These are phyloP conservation scores for Chrysanthemum lavandulifolium DNA, from an alignment of 129 eudicot species.

Conservation along the genomic window DNA sequence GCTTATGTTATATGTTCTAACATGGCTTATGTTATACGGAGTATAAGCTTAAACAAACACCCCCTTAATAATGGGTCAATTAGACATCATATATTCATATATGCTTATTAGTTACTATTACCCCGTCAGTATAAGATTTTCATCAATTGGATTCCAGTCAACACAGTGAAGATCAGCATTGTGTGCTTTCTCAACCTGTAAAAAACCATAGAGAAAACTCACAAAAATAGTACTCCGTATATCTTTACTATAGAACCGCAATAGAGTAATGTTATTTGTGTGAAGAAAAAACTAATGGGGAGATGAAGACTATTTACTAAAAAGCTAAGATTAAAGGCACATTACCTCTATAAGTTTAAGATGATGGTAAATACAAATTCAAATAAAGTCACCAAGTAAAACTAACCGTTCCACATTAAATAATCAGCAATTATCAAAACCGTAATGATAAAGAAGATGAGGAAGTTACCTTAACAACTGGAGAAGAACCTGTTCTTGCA, in stretches of 20 bases:
- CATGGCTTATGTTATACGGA: no score
- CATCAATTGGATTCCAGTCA: constrained; percentile 89
- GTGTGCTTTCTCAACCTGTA: constrained; percentile 94
- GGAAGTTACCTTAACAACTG: no score
- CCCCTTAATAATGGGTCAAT: background rate
- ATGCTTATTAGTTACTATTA: constrained; percentile 18
- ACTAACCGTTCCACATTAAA: no score
- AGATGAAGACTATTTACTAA: background rate
- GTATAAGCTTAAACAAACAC: no score
- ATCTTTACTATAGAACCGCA: constrained; percentile 4
- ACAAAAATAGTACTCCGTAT: background rate
- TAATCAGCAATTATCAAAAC: no score
- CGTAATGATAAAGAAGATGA: no score
- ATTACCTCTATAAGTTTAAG: no score
- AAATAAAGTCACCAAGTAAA: no score
- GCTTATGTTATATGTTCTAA: no score
- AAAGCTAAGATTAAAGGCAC: no score
- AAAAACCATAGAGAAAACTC: constrained; percentile 1
- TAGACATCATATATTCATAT: background rate
- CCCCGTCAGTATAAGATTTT: constrained; percentile 83
- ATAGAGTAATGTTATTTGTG: background rate
- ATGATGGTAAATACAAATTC: no score
- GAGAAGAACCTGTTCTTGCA: no score
- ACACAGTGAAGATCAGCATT: constrained; percentile 95
- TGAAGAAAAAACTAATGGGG: background rate